Base-by-base conservation (phyloP, 2,329 filamentous ascomycete species). In the Paraconiothyrium sp. region DNA sequence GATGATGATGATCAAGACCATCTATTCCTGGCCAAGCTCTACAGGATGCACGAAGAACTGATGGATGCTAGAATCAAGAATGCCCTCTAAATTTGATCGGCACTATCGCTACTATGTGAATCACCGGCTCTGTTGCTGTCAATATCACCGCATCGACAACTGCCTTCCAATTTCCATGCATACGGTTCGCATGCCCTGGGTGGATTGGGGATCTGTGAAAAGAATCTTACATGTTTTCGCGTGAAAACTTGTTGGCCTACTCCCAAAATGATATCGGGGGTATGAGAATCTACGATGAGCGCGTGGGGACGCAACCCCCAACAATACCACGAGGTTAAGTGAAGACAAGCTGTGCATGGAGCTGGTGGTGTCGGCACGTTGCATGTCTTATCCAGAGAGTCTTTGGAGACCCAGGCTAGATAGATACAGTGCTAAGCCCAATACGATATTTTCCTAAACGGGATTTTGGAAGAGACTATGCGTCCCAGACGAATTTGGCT, bases 1-100 rank as follows among this genome's bases (percentile, higher is more conserved):
- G n/a, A 22, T 11, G 14, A 16, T 13, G 34, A n/a, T 16, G 37
- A 35, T 3, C n/a, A 52, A 7, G 37, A 41, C 16, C 50, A 39
- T 41, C 27, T 35, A 3, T 44, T n/a, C 24, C 44, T 64, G 14
- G 61, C 56, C 7, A 14, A 54, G 8, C 22, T 41, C 2, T 67
- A 65, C 27, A 47, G 65, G 3, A 57, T 65, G 1, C 59, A 54
- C 2, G 62, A 67, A 47, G 54, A 59, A 41, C 24, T 64, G 2
- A 54, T 54, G 27, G 65, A 67, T 34, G 10, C n/a, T 1, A 22
- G 32, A 1, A 62, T 60, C 32, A 59, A 65, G 43, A 61, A 62
- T 41, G 54, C 44, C 37, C 59, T 1, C 8, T 63, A 6, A 43
- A 59, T 10, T 34, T 39, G 0, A 13, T 48, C 46, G 22, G 24